Base-by-base conservation (phyloP, 805 yeast genomes). In the Debaryomyces castellii region DNA sequence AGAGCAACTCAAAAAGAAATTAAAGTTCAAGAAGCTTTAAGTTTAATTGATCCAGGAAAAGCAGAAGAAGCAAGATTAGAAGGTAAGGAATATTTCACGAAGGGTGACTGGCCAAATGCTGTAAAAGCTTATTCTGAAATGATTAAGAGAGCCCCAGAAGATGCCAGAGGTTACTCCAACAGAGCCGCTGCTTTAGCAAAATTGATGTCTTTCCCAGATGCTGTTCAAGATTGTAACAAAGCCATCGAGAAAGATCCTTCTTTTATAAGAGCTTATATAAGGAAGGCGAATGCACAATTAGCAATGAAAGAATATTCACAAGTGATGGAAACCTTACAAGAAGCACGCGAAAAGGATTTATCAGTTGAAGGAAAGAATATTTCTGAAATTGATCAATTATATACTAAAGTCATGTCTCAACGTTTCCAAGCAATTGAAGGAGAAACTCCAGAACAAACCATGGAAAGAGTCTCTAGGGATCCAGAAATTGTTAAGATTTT, bases 161-260 rank as follows among this genome's bases (percentile, higher is more conserved):
- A 94, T 68, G 95, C 96, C 20, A 83, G 97, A 68, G 98, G 97
- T 47, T 94, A 90, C 69, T 90, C 96, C 28, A 94, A 94, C 75
- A 87, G 99, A 71, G 99, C 99, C 43, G 99, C 99, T 33, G 96
- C 96, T 1, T 80, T 87, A 63, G 85, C 96, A 39, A 94, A 94
- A 70, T 80, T 94, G 55, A 82, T 92, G 87, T 89, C 97, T 10
- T 94, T 92, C 87, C 97, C 97, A 16, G 98, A 92, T 55, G 97
- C 96, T 14, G 85, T 94, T 47, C 78, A 80, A 58, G 99, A 94
- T 71, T 90, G 97, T 75, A 88, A 92, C 60, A 66, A 71, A 47
- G 99, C 99, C 30, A 88, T 94, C 58, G 82, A 80, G 63, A 81
- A 83, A 55, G 98, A 94, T 67, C 96, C 97, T 39, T 69, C 74